These are phyloP conservation scores for Salvia splendens DNA, from an alignment of 257 asterid genomes.

Conservation along the genomic window DNA sequence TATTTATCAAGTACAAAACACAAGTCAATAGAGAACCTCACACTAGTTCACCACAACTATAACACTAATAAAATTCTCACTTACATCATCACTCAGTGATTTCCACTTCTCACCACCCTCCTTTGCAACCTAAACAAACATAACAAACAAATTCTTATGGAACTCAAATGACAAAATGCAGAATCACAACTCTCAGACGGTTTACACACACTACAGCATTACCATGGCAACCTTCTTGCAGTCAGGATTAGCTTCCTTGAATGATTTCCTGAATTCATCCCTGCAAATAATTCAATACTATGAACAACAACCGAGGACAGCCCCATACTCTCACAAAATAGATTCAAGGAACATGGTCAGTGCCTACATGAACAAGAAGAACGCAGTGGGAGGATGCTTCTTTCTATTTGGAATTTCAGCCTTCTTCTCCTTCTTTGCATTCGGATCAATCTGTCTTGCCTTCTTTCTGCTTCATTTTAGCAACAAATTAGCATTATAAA, in stretches of 20 bases:
- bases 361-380: slow-evolving; percentile 73
- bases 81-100: slow-evolving; percentile 68
- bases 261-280: slow-evolving; percentile 72
- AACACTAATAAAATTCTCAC: slow-evolving; percentile 2
- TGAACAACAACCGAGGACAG: neutral
- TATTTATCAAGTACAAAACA: slow-evolving; percentile 19
- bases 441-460: slow-evolving; percentile 43
- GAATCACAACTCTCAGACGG: neutral
- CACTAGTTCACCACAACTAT: neutral
- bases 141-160: neutral
- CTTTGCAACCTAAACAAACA: slow-evolving; percentile 60
- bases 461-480: slow-evolving; percentile 44
- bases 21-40: neutral
- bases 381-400: slow-evolving; percentile 81
- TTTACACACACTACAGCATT: neutral
- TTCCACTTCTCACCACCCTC: slow-evolving; percentile 90
- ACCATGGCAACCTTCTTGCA: slow-evolving; percentile 61
- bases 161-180: neutral
- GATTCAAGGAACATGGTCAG: neutral
- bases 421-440: slow-evolving; percentile 50
- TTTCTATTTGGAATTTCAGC: slow-evolving; percentile 51
- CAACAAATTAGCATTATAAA: slow-evolving; percentile 6
- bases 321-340: neutral
- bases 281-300: slow-evolving; percentile 35
- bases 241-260: slow-evolving; percentile 74